These are phyloP conservation scores for Alternaria alternata DNA, from an alignment of 2,329 filamentous ascomycete species.

Conservation along the genomic window DNA sequence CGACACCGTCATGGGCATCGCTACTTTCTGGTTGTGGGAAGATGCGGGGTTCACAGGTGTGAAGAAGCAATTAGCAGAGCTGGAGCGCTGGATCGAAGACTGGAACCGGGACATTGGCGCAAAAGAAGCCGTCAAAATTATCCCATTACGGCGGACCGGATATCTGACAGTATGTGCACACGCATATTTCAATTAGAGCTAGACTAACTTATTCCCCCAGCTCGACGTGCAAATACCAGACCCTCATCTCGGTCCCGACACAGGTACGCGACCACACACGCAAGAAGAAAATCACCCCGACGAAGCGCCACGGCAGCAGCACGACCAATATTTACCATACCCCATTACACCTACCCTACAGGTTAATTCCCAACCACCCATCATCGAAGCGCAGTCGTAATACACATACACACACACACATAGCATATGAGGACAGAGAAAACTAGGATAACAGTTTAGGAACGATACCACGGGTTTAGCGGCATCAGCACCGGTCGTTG, in stretches of 20 bases:
- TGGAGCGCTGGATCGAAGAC: slow-evolving; percentile 84
- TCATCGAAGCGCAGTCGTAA: slow-evolving; percentile 30
- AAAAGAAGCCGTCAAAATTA: slow-evolving; percentile 73
- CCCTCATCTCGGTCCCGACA: slow-evolving; percentile 67
- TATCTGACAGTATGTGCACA: slow-evolving; percentile 77
- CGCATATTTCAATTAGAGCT: not conserved
- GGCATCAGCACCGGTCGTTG: slow-evolving; percentile 14
- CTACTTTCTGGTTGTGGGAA: slow-evolving; percentile 96
- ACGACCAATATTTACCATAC: slow-evolving; percentile 31
- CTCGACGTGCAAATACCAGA: slow-evolving; percentile 84
- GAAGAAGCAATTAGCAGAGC: slow-evolving; percentile 72
- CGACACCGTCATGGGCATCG: slow-evolving; percentile 78
- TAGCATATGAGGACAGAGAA: not conserved
- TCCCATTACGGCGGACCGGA: slow-evolving; percentile 80
- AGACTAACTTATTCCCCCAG: slow-evolving; percentile 50
- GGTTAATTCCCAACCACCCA: slow-evolving; percentile 38
- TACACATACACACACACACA: slow-evolving; percentile 3
- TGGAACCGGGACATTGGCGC: slow-evolving; percentile 78
- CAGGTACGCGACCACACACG: slow-evolving; percentile 37
- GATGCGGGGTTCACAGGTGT: slow-evolving; percentile 80
- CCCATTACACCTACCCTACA: slow-evolving; percentile 42
- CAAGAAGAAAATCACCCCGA: slow-evolving; percentile 33
- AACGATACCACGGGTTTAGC: slow-evolving; percentile 6
- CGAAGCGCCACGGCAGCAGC: slow-evolving; percentile 18
- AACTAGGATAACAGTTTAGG: not conserved